Evolutionary conservation across 1,139 yeast genomes (phyloP).

Genomic region (Nakaseomyces sp.): DNA sequence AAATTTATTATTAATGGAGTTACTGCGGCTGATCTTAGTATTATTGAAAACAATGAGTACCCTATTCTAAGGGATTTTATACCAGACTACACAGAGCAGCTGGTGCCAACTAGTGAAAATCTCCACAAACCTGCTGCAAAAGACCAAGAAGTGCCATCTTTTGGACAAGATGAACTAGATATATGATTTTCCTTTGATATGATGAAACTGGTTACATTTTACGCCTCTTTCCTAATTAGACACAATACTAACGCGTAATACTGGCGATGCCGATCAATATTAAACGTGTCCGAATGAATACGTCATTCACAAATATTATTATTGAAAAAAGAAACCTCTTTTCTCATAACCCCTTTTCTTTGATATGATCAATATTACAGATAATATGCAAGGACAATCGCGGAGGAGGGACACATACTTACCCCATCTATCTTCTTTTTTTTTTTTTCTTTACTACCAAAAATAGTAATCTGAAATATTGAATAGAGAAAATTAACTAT

Average conservation of each 20-base stretch:
- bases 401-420: neutral
- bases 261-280: too few species aligned
- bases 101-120: neutral
- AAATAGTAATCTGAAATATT: neutral
- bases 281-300: too few species aligned
- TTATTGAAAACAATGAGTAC: constrained; percentile 20
- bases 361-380: too few species aligned
- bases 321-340: too few species aligned
- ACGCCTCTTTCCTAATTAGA: neutral
- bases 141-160: constrained; percentile 20
- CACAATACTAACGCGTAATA: too few species aligned
- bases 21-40: constrained; percentile 30
- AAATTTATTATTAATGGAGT: constrained; percentile 33
- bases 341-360: too few species aligned
- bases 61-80: constrained; percentile 12
- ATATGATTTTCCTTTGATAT: constrained; percentile 6
- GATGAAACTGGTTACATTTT: too few species aligned
- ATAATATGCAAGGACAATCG: neutral
- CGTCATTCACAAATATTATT: too few species aligned
- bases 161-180: constrained; percentile 29
- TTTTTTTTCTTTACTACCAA: neutral
- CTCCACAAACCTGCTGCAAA: neutral
- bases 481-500: too few species aligned
- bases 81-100: constrained; percentile 12
- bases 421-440: neutral